Conservation (phyloP, 2,329 filamentous ascomycete genomes). For the Stagonosporopsis chrysanthemi region DNA sequence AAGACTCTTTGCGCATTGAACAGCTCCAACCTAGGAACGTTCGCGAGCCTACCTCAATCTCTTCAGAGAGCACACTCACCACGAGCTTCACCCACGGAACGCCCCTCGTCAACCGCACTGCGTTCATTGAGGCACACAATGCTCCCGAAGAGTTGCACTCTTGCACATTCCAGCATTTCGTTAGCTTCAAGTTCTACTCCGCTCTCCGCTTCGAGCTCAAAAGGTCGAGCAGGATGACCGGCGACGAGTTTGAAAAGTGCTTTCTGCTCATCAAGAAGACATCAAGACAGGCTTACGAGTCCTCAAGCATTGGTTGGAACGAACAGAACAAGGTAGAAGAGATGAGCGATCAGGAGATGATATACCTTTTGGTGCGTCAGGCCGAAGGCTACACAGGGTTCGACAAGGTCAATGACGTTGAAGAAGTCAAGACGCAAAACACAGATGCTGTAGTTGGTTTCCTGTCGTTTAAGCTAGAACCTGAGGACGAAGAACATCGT, state of each 20-base stretch:
- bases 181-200: not conserved
- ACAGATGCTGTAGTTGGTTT: constrained; percentile 48
- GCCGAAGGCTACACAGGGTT: constrained; percentile 2
- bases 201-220: constrained; percentile 33
- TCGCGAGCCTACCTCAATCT: not conserved
- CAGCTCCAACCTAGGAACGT: not conserved
- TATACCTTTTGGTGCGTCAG: constrained; percentile 66
- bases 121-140: constrained; percentile 6
- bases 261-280: constrained; percentile 68
- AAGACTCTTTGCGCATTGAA: not conserved
- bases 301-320: constrained; percentile 70
- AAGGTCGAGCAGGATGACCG: constrained; percentile 39
- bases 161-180: constrained; percentile 5
- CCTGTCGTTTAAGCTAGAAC: constrained; percentile 61
- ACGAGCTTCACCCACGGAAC: not conserved
- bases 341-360: constrained; percentile 72
- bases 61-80: not conserved
- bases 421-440: not conserved
- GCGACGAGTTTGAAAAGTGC: constrained; percentile 57
- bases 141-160: constrained; percentile 2
- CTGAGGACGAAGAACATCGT: constrained; percentile 63
- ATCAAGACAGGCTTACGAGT: constrained; percentile 69
- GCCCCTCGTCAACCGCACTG: constrained; percentile 6
- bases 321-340: constrained; percentile 67
- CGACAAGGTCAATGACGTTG: not conserved